Evolutionary conservation across 345 rosid species (phyloP), one percentile per base, ranked within the genome.

Genomic region (Eucalyptus marginata): DNA sequence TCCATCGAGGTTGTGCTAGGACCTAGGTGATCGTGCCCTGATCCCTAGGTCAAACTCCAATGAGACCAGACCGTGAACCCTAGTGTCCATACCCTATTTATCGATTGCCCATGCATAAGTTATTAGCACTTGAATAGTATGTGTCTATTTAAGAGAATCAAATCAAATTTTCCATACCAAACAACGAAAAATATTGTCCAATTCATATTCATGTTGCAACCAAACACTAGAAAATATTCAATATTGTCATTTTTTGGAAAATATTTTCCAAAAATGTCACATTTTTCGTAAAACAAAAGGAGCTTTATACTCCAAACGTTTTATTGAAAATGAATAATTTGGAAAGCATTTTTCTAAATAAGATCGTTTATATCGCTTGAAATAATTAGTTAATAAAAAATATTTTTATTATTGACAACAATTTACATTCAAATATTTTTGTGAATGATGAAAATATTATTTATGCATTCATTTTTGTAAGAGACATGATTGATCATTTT

Each of bases 31-130:
- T 22, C 1, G 3, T 56, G 62, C 62, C 29, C 3, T 22, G 0
- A 56, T 56, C 29, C 62, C 29, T 56, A 25, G 29, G 62, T 24
- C 13, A 56, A 9, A 24, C 29, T 56, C 62, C 29, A 56, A 9
- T 56, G 62, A 56, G 29, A 6, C 0, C 0, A 1, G 13, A 56
- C 29, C 13, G 0, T 56, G 29, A 29, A 56, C 62, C 29, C 29
- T 56, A 56, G 62, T 56, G 29, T 29, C 29, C 62, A 56, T 56
- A 56, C 62, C 62, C 62, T 22, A 56, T 56, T 56, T 56, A 24
- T 56, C 1, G 13, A 10, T 56, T 1, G 13, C 13, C 62, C 29
- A 24, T 56, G 29, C 29, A 0, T 10, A 56, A 56, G 29, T 56
- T 56, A 56, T 56, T 56, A 56, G 62, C 13, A 24, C 13, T 56